These are phyloP conservation scores for Dictyostelium citrinum DNA, from an alignment of 78 protist species.

Conservation along the genomic window DNA sequence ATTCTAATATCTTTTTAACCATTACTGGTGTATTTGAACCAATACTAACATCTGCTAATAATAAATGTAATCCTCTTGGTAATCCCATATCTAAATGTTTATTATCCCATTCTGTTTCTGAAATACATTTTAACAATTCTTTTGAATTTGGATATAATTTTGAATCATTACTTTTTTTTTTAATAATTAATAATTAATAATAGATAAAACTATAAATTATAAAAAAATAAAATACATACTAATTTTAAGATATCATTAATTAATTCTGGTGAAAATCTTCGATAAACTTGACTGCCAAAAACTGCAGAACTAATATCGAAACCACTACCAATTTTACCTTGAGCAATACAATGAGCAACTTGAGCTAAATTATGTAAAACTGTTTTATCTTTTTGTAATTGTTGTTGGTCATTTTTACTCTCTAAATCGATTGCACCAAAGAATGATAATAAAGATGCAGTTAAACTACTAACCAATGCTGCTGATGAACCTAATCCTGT, in stretches of 20 bases:
- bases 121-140: constrained; percentile 1
- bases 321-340: constrained; percentile 92
- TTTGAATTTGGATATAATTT: constrained; percentile 9
- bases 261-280: constrained; percentile 82
- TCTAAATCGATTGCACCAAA: constrained; percentile 20
- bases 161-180: neutral
- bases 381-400: neutral
- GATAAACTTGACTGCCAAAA: constrained; percentile 83
- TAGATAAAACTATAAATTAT: neutral
- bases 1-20: constrained; percentile 82
- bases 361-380: constrained; percentile 87
- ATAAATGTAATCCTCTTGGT: constrained; percentile 74
- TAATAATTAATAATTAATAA: no score
- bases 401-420: neutral
- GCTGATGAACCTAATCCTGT: constrained; percentile 93
- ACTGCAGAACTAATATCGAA: constrained; percentile 90
- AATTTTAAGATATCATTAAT: constrained; percentile 30
- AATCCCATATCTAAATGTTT: constrained; percentile 51
- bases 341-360: constrained; percentile 88
- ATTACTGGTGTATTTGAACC: constrained; percentile 87
- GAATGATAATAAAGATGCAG: constrained; percentile 59
- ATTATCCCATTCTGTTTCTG: constrained; percentile 59
- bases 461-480: constrained; percentile 77
- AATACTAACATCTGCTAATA: constrained; percentile 84
- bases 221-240: neutral